These are phyloP conservation scores for Hansfordia pulvinata DNA, from an alignment of 2,329 filamentous ascomycete species.

Conservation along the genomic window DNA sequence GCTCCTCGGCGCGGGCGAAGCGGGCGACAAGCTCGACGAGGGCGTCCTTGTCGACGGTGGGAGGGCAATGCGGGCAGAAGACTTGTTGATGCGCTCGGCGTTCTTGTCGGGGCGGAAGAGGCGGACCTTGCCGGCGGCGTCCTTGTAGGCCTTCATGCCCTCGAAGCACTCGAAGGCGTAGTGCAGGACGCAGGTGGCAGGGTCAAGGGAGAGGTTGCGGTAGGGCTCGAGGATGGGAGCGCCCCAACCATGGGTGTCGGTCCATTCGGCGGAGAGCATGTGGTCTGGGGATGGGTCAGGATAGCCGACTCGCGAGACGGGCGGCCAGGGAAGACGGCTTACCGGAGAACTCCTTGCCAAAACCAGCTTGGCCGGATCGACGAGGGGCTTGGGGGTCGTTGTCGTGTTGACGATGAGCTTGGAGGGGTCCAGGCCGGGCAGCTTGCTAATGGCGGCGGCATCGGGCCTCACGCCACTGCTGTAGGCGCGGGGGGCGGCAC, in stretches of 20 bases:
- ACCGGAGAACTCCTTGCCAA: constrained; percentile 87
- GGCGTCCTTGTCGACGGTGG: constrained; percentile 62
- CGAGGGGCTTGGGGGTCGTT: constrained; percentile 57
- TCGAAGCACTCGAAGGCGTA: constrained; percentile 98
- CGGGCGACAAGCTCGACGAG: constrained; percentile 72
- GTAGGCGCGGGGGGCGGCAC: constrained; percentile 18
- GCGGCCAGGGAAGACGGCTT: constrained; percentile 8
- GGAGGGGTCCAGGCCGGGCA: constrained; percentile 60
- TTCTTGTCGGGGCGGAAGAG: constrained; percentile 93
- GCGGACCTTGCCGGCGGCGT: constrained; percentile 62
- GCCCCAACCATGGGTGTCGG: constrained; percentile 69
- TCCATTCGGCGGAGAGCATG: constrained; percentile 95
- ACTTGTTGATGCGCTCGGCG: constrained; percentile 90
- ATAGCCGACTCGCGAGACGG: not conserved
- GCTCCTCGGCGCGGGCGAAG: constrained; percentile 67
- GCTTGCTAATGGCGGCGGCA: constrained; percentile 34
- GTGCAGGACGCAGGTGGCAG: constrained; percentile 93
- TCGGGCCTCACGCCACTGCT: constrained; percentile 37
- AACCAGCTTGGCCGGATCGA: constrained; percentile 74
- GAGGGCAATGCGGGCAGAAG: constrained; percentile 84
- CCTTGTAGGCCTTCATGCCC: constrained; percentile 98
- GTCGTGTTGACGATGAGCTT: constrained; percentile 66
- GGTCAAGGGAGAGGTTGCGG: constrained; percentile 93
- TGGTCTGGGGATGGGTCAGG: constrained; percentile 49
- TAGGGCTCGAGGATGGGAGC: constrained; percentile 78